Evolutionary conservation across 2,329 filamentous ascomycete genomes (phyloP), one percentile per base, ranked within the genome.

Genomic region (Pezizomycotina sp.): DNA sequence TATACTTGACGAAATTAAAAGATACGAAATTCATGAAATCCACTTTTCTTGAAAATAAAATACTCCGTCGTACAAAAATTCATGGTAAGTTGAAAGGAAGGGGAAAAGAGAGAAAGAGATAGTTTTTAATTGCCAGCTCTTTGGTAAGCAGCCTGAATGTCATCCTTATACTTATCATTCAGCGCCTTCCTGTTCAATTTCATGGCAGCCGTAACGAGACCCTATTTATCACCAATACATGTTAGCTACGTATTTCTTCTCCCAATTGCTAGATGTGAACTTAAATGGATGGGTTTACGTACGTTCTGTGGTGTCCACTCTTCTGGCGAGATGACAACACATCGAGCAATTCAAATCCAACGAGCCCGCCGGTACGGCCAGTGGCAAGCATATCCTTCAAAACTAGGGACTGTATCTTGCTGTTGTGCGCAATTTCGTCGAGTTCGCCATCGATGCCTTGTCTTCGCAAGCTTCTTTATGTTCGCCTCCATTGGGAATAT

Each of bases 281-380:
- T 9, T n/a, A 12, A 29, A 40, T n/a, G 27, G 9, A 5, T n/a
- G 10, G 16, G 12, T 45, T 5, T 14, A 68, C 78, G 74, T 63
- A 86, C 80, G 54, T 74, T 89, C 41, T 73, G 68, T 34, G 82
- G 78, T 36, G 77, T 86, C 82, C 82, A 92, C 58, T 91, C 82
- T 54, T 86, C 81, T 47, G 86, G 78, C 0, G 75, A 72, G 38
- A 92, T 57, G 16, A 86, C 77, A 13, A 86, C 74, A 32, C 75
- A 19, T 72, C 67, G 25, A 92, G 65, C 45, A 76, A 72, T 62
- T 91, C 81, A 42, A 89, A 74, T 6, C 69, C 63, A 1, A 63
- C 62, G 30, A 91, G 62, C 13, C 77, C 76, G 19, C 70, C 73
- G 50, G 66, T 69, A 59, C 66, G 71, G 12, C 69, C 81, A 14